Percentiles rank a stretch among this genome's conserved stretches.
These are phyloP conservation scores for Silene latifolia DNA, from an alignment of 148 eudicot genomes.

Conservation along the genomic window DNA sequence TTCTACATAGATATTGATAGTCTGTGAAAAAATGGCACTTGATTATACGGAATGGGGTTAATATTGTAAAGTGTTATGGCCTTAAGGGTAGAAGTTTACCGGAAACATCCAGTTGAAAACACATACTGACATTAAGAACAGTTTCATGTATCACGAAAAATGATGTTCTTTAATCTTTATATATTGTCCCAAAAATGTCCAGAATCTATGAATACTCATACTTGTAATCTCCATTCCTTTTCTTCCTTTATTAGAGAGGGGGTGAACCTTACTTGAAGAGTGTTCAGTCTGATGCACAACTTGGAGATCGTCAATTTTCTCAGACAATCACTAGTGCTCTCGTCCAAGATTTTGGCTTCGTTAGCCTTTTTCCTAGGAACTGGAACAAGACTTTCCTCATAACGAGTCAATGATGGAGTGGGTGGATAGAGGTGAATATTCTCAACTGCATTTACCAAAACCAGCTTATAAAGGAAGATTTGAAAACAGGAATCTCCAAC, in stretches of 20 bases:
- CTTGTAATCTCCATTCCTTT: neutral
- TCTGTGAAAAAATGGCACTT: too few species aligned
- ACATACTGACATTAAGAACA: neutral
- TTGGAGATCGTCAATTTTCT: conserved; percentile 56
- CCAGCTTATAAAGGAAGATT: conserved; percentile 5
- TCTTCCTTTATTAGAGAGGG: neutral
- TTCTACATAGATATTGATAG: too few species aligned
- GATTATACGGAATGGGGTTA: too few species aligned
- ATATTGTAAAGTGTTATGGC: neutral
- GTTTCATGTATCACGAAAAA: neutral
- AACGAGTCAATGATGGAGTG: conserved; percentile 81
- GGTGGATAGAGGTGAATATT: conserved; percentile 68
- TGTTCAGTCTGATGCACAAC: conserved; percentile 83
- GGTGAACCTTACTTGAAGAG: conserved; percentile 62
- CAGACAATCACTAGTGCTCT: conserved; percentile 41
- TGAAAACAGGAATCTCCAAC: neutral
- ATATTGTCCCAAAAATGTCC: neutral
- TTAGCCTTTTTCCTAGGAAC: conserved; percentile 54
- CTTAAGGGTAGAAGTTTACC: neutral
- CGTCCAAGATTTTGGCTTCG: conserved; percentile 52
- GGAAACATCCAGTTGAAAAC: neutral
- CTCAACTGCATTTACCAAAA: conserved; percentile 53
- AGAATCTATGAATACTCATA: neutral
- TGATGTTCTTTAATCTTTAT: neutral
- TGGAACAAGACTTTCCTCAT: conserved; percentile 67